These are phyloP conservation scores for Hapsidospora chrysogenum DNA, from an alignment of 495 filamentous ascomycete species.

Conservation along the genomic window DNA sequence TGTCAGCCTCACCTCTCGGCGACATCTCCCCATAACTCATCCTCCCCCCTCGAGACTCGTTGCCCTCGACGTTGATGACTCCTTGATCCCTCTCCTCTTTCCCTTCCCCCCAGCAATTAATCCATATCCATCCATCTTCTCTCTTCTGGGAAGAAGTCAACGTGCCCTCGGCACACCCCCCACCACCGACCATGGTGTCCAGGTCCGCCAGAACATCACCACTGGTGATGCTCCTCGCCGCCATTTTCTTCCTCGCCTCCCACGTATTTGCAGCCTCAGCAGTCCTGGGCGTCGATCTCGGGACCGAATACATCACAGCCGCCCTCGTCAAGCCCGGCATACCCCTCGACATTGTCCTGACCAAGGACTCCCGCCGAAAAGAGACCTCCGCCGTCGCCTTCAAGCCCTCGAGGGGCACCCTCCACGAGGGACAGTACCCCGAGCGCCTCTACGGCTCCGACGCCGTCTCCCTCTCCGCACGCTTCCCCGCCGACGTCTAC, in stretches of 20 bases:
- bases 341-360: constrained; percentile 93
- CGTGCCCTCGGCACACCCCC: too few relatives aligned
- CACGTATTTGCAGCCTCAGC: constrained; percentile 40
- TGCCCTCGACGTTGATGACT: too few relatives aligned
- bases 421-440: constrained; percentile 49
- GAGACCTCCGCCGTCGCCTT: constrained; percentile 84
- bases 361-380: constrained; percentile 97
- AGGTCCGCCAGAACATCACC: constrained; percentile 12
- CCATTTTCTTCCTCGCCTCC: constrained; percentile 30
- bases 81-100: too few relatives aligned
- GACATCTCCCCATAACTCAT: too few relatives aligned
- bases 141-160: too few relatives aligned
- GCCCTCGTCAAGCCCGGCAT: constrained; percentile 94
- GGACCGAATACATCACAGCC: constrained; percentile 95
- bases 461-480: constrained; percentile 68
- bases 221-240: constrained; percentile 23
- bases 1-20: too few relatives aligned
- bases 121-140: too few relatives aligned
- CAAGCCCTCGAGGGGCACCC: constrained; percentile 53
- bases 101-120: too few relatives aligned
- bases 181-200: not conserved
- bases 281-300: constrained; percentile 85
- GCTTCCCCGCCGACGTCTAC: constrained; percentile 88
- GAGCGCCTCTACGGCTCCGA: constrained; percentile 86
- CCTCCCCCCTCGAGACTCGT: too few relatives aligned